Evolutionary conservation across 2,329 filamentous ascomycete genomes (phyloP).

Genomic region (Aspergillus sp.): DNA sequence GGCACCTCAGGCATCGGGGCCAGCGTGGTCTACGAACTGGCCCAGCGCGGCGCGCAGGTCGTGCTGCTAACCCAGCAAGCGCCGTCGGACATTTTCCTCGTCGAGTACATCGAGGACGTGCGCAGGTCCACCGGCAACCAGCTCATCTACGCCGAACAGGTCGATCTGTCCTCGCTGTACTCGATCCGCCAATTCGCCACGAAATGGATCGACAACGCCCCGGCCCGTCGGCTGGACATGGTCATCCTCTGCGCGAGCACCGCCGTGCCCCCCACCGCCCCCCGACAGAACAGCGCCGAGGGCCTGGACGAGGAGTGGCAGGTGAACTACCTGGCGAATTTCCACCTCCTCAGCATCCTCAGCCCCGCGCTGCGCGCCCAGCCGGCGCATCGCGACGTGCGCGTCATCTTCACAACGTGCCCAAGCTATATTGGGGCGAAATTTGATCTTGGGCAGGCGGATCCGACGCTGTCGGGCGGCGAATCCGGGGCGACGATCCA

Average conservation of each 20-base stretch:
- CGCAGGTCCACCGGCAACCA: constrained; percentile 68
- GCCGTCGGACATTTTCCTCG: constrained; percentile 74
- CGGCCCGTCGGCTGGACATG: constrained; percentile 81
- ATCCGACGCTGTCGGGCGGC: constrained; percentile 6
- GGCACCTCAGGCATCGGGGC: constrained; percentile 91
- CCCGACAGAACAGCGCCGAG: constrained; percentile 57
- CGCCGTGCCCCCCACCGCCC: constrained; percentile 47
- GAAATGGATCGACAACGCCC: constrained; percentile 94
- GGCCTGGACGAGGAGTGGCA: constrained; percentile 87
- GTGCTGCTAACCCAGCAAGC: constrained; percentile 78
- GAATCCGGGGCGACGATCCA: constrained; percentile 27
- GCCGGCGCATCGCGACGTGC: constrained; percentile 85
- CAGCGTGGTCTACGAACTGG: constrained; percentile 63
- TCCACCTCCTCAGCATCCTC: constrained; percentile 84
- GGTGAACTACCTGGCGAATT: constrained; percentile 91
- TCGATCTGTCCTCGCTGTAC: constrained; percentile 79
- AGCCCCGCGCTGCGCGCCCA: constrained; percentile 84
- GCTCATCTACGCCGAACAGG: constrained; percentile 89
- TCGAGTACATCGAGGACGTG: constrained; percentile 86
- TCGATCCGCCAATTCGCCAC: constrained; percentile 90
- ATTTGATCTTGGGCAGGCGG: constrained; percentile 40
- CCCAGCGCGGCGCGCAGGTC: constrained; percentile 75
- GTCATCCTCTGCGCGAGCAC: constrained; percentile 78
- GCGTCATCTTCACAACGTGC: constrained; percentile 79
- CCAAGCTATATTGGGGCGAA: constrained; percentile 75